Evolutionary conservation across 331 rosid species (phyloP), one percentile per base, ranked within the genome.

Genomic region (Quercus phellos): DNA sequence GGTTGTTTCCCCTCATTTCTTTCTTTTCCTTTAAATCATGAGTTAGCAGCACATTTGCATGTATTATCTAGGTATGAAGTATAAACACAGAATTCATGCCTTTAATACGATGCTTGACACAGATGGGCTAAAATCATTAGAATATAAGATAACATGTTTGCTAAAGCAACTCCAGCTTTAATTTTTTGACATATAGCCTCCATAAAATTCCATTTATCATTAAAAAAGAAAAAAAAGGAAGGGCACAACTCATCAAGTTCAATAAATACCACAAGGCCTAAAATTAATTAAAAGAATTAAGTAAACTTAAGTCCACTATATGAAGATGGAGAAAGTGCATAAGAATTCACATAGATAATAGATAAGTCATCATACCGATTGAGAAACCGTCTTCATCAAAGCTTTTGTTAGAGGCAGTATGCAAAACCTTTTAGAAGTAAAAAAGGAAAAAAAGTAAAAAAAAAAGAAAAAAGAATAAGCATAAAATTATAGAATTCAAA

Each of bases 371-470:
- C 53, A 12, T 46, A 46, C 53, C 71, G 71, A 66, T 46, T 34
- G 71, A 34, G 71, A 66, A 34, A 66, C 26, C 71, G 71, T 32
- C 71, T 32, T 66, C 71, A 22, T 34, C 51, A 66, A 66, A 66
- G 71, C 51, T 66, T 18, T 66, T 32, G 71, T 34, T 35, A 66
- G 71, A 34, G 71, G 71, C 71, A 66, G 26, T 66, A 66, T n/a
- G 71, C 71, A 66, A 66, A 66, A 66, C 71, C 71, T 66, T 10
- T 22, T 34, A 4, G 17, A 17, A 10, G 21, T 2, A 4, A 11
- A 17, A 3, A 13, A 4, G 0, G 0, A 14, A 22, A 59, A 12
- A 0, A 3, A 51, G 24, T n/a, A n/a, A n/a, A 22, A 22, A 22
- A 4, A 14, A 6, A 22, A 46, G 46, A 4, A 14, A 70, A 29